Evolutionary conservation across 2,329 filamentous ascomycete genomes (phyloP).

Genomic region (Chaetomiaceae sp.): DNA sequence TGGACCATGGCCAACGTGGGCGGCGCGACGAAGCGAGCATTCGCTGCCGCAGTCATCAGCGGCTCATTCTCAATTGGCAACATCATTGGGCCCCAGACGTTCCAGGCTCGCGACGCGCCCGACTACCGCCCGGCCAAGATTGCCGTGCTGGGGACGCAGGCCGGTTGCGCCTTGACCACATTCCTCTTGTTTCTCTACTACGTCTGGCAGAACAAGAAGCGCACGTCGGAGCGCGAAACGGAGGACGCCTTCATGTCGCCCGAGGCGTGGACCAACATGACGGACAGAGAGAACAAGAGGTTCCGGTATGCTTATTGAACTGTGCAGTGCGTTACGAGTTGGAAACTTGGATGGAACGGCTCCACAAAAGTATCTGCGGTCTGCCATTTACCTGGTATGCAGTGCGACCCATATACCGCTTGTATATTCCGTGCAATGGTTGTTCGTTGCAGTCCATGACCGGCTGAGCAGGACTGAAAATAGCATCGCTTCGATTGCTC

Average conservation of each 20-base stretch:
- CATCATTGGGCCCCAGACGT: conserved; percentile 52
- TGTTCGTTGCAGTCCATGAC: too few species aligned
- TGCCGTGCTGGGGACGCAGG: conserved; percentile 47
- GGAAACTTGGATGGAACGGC: too few species aligned
- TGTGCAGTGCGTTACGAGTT: neutral
- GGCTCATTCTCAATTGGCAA: conserved; percentile 48
- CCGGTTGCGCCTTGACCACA: conserved; percentile 37
- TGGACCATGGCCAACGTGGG: conserved; percentile 47
- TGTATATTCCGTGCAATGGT: too few species aligned
- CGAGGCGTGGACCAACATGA: conserved; percentile 44
- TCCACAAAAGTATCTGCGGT: too few species aligned
- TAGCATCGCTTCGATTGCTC: too few species aligned
- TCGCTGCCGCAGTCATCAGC: conserved; percentile 43
- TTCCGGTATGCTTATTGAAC: conserved; percentile 42
- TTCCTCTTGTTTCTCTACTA: conserved; percentile 45
- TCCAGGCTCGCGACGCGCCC: conserved; percentile 46
- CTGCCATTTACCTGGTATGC: too few species aligned
- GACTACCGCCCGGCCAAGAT: conserved; percentile 49
- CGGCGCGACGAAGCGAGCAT: conserved; percentile 47
- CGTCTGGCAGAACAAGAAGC: conserved; percentile 40
- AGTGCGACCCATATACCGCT: too few species aligned
- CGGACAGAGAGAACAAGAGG: conserved; percentile 50
- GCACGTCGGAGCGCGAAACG: conserved; percentile 26
- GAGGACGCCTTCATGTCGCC: conserved; percentile 38
- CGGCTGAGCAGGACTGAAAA: too few species aligned